Conservation (phyloP, 2,329 filamentous ascomycete species). For the Amylocarpus encephaloides region DNA sequence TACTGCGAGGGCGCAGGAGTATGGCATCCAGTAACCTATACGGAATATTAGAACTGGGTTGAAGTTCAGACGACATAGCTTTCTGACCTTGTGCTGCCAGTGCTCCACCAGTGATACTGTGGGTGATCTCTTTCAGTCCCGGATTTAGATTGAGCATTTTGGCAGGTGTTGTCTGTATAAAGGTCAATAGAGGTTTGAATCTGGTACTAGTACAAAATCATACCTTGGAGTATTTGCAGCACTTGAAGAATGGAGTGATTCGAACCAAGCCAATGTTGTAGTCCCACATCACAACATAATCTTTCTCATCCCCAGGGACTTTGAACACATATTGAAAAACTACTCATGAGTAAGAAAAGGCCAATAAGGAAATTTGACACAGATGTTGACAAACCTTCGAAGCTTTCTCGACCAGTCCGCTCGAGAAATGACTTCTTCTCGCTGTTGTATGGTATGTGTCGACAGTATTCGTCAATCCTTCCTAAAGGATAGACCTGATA, state of each 20-base stretch:
- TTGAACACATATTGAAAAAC: slow-evolving; percentile 82
- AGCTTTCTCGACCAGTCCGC: slow-evolving; percentile 81
- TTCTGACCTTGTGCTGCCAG: slow-evolving; percentile 76
- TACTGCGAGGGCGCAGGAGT: slow-evolving; percentile 74
- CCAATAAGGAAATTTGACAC: slow-evolving; percentile 7
- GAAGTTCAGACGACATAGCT: slow-evolving; percentile 1
- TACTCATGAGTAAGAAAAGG: slow-evolving; percentile 37
- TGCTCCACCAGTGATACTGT: slow-evolving; percentile 90
- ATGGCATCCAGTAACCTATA: slow-evolving; percentile 95
- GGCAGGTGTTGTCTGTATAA: slow-evolving; percentile 70
- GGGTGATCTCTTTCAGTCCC: slow-evolving; percentile 80
- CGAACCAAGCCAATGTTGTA: slow-evolving; percentile 91
- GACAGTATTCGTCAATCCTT: slow-evolving; percentile 53
- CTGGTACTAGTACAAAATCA: slow-evolving; percentile 20
- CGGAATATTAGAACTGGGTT: slow-evolving; percentile 13
- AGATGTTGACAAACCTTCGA: slow-evolving; percentile 61
- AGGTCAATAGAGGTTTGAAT: slow-evolving; percentile 8
- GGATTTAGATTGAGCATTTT: slow-evolving; percentile 75
- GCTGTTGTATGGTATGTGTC: slow-evolving; percentile 89
- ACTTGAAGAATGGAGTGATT: slow-evolving; percentile 93
- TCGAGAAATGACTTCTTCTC: slow-evolving; percentile 84
- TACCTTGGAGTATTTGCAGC: slow-evolving; percentile 81
- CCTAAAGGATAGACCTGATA: slow-evolving; percentile 64
- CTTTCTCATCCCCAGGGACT: slow-evolving; percentile 57
- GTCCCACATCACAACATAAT: slow-evolving; percentile 88